Evolutionary conservation across 176 grass and related monocot species (phyloP).

Genomic region (Carex myosuroides): DNA sequence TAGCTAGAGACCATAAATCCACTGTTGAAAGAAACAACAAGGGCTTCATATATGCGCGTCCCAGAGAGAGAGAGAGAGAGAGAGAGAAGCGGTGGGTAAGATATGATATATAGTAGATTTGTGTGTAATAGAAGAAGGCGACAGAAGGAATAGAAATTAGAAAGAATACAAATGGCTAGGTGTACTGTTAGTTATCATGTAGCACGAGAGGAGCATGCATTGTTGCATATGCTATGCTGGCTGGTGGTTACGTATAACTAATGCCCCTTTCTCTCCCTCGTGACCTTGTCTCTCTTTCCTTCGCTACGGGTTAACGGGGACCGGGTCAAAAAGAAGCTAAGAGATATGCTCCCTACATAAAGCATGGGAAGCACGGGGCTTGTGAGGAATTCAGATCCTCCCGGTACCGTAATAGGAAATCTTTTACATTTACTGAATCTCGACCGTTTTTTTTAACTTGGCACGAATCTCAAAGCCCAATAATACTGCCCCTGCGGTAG

Average conservation of each 20-base stretch:
- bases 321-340: not conserved
- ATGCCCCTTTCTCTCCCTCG: slow-evolving; percentile 24
- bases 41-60: not conserved
- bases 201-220: slow-evolving; percentile 18
- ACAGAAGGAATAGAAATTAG: slow-evolving; percentile 28
- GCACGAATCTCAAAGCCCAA: too few species aligned
- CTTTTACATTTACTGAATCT: too few species aligned
- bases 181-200: not conserved
- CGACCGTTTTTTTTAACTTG: too few species aligned
- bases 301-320: not conserved
- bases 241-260: slow-evolving; percentile 8
- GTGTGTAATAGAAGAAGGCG: slow-evolving; percentile 15
- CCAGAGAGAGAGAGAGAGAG: not conserved
- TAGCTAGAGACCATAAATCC: not conserved
- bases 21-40: not conserved
- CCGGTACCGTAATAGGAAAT: too few species aligned
- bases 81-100: not conserved
- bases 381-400: too few species aligned
- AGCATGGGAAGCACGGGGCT: too few species aligned
- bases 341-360: too few species aligned
- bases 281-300: slow-evolving; percentile 20
- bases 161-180: slow-evolving; percentile 8
- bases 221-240: slow-evolving; percentile 14
- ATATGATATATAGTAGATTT: not conserved
- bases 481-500: too few species aligned